These are phyloP conservation scores for Perilla frutescens DNA, from an alignment of 257 asterid genomes.

Conservation along the genomic window DNA sequence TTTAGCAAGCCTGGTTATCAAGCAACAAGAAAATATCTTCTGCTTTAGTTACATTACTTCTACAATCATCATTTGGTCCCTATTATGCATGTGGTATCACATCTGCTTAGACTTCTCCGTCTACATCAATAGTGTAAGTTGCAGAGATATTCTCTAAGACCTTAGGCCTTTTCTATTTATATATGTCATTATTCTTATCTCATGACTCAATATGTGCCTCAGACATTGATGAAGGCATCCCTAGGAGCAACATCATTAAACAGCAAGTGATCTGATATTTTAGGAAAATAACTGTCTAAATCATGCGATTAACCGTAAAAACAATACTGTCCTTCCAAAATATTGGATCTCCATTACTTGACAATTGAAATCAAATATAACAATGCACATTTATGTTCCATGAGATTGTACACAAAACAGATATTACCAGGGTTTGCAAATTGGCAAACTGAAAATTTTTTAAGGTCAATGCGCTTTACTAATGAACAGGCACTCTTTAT, in stretches of 20 bases:
- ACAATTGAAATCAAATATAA: background rate
- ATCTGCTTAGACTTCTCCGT: too few relatives aligned
- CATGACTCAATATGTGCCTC: too few relatives aligned
- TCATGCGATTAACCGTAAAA: background rate
- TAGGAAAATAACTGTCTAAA: background rate
- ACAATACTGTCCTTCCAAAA: background rate
- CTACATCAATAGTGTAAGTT: too few relatives aligned
- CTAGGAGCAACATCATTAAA: background rate
- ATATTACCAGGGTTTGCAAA: slow-evolving; percentile 89
- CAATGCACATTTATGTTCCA: slow-evolving; percentile 21
- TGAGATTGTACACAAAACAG: slow-evolving; percentile 20
- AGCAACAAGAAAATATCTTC: too few relatives aligned
- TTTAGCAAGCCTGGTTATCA: too few relatives aligned
- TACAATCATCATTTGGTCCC: too few relatives aligned
- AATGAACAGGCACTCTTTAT: slow-evolving; percentile 69
- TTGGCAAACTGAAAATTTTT: slow-evolving; percentile 92
- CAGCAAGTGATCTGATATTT: background rate
- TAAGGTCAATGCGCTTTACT: slow-evolving; percentile 80
- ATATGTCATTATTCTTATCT: too few relatives aligned
- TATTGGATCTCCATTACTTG: slow-evolving; percentile 19
- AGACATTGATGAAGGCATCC: background rate
- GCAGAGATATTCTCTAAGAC: too few relatives aligned
- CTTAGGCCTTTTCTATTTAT: too few relatives aligned
- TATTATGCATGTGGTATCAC: too few relatives aligned
- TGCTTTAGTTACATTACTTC: too few relatives aligned